Evolutionary conservation across 352 stramenopile species (phyloP), one percentile per base, ranked within the genome.

Genomic region (Thalassiosira exigua): DNA sequence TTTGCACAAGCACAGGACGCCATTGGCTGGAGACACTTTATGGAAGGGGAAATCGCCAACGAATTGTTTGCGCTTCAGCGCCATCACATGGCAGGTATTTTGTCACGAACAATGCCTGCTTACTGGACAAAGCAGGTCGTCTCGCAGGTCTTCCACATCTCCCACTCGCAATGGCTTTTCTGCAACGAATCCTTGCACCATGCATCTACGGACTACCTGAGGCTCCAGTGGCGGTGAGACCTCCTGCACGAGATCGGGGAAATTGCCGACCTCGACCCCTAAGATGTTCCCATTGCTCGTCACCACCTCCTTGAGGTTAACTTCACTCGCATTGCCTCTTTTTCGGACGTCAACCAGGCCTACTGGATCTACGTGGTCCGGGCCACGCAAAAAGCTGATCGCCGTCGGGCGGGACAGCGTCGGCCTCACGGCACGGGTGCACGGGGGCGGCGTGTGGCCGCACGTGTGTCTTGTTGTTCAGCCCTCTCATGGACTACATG

Each of bases 141-240:
- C 3, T 44, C 14, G n/a, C 42, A 60, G 29, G 11, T 76, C 3
- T 26, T 76, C 1, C n/a, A 60, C 4, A 69, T 69, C 1, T 30
- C 56, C 3, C 68, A 76, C 9, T 62, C 68, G 19, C 68, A 76
- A 53, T 76, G 68, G 68, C n/a, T 69, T 0, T 69, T 44, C 46
- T 21, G 68, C 0, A 69, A 61, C 33, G 5, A 61, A 0, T 56
- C 42, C 0, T 51, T 69, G 0, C 58, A 77, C 32, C 3, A 77
- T 12, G 17, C 3, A 1, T 17, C n/a, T n/a, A 26, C 11, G 0
- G 68, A 58, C 0, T 64, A 57, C 12, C 22, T 64, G 1, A 5
- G n/a, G 7, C 17, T 27, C 17, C 17, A 39, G 19, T 21, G 14
- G n/a, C 14, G 27, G 1, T 26, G 30, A 17, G 11, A 19, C 14